phyloP scores from a whole-genome alignment of 1,284 basidiomycete species.

The Irpex sp. region DNA sequence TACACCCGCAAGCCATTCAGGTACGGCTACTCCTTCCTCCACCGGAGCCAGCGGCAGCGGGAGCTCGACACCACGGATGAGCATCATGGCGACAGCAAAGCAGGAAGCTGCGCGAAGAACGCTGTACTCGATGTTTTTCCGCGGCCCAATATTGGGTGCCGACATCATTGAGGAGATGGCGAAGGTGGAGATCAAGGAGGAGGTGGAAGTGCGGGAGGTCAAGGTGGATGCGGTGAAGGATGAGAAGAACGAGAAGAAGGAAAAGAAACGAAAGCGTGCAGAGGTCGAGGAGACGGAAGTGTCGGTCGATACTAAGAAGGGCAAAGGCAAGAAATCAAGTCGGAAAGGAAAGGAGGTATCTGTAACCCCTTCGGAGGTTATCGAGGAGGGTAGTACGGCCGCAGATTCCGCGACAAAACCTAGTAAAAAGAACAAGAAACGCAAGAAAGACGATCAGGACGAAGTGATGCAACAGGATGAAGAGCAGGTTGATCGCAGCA shows the following conservation, averaged over 20 bases:
- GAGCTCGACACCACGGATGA: slow-evolving; percentile 35
- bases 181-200: not conserved
- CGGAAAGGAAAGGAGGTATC: slow-evolving; percentile 11
- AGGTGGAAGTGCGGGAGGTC: slow-evolving; percentile 10
- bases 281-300: slow-evolving; percentile 12
- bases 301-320: slow-evolving; percentile 1
- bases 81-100: slow-evolving; percentile 65
- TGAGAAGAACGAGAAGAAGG: slow-evolving; percentile 8
- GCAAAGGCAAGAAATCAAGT: slow-evolving; percentile 16
- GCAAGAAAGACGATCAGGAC: not conserved
- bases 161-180: slow-evolving; percentile 27
- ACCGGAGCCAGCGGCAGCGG: slow-evolving; percentile 25
- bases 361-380: not conserved
- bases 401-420: slow-evolving; percentile 7
- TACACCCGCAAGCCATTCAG: slow-evolving; percentile 42
- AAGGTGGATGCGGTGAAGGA: slow-evolving; percentile 9
- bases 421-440: slow-evolving; percentile 10
- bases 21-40: slow-evolving; percentile 40
- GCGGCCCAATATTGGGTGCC: slow-evolving; percentile 62
- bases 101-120: slow-evolving; percentile 71
- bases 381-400: slow-evolving; percentile 2
- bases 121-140: slow-evolving; percentile 80
- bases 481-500: slow-evolving; percentile 12
- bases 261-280: slow-evolving; percentile 15
- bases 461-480: not conserved